Percentiles rank a stretch among this genome's conserved stretches.
Conservation (phyloP, 257 asterid genomes). For the Thymus quinquecostatus region DNA sequence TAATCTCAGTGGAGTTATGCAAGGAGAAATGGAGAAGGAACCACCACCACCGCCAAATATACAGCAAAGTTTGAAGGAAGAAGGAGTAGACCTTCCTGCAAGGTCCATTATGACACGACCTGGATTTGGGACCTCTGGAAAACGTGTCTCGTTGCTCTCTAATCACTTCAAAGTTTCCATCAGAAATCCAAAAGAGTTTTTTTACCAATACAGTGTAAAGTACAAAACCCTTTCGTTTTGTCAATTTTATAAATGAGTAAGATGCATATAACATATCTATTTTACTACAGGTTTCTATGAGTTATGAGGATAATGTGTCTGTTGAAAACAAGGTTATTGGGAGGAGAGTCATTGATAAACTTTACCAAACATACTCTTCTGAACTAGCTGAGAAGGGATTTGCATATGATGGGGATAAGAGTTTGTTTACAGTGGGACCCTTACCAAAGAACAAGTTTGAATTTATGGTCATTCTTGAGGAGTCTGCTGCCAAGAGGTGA, state of each 20-base stretch:
- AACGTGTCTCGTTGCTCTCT: constrained; percentile 57
- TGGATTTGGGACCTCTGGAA: constrained; percentile 72
- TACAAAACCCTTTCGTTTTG: constrained; percentile 23
- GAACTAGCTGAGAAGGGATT: constrained; percentile 67
- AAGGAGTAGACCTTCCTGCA: constrained; percentile 43
- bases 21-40: constrained; percentile 44
- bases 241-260: constrained; percentile 12
- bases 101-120: constrained; percentile 59
- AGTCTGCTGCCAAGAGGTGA: constrained; percentile 63
- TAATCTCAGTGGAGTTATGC: constrained; percentile 29
- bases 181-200: constrained; percentile 50
- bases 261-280: constrained; percentile 23
- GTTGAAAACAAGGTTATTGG: constrained; percentile 61
- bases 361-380: constrained; percentile 73
- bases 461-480: constrained; percentile 73
- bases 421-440: constrained; percentile 78
- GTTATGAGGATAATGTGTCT: constrained; percentile 49
- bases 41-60: constrained; percentile 32
- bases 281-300: constrained; percentile 67
- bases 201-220: constrained; percentile 74
- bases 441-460: constrained; percentile 64
- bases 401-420: constrained; percentile 84
- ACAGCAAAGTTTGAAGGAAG: constrained; percentile 38
- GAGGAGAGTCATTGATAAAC: constrained; percentile 69
- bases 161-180: constrained; percentile 80